Evolutionary conservation across 2,329 filamentous ascomycete species (phyloP).

Genomic region (Fusarium continuum): DNA sequence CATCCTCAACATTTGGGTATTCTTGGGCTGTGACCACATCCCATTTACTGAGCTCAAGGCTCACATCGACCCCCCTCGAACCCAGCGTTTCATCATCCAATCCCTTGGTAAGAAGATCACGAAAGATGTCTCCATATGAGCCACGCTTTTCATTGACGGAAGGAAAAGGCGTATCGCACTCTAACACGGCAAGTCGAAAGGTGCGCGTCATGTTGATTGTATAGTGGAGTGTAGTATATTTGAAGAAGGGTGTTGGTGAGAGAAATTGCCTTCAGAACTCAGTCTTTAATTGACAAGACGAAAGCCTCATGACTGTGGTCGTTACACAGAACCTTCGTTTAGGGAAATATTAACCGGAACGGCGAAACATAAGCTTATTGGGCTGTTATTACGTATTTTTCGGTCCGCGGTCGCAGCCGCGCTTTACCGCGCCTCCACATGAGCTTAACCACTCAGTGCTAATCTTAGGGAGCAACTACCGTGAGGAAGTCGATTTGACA

Average conservation of each 20-base stretch:
- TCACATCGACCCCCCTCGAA: constrained; percentile 23
- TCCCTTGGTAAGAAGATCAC: constrained; percentile 41
- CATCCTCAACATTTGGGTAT: constrained; percentile 42
- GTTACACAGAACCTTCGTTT: constrained; percentile 8
- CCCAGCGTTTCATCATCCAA: constrained; percentile 35
- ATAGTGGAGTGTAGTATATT: not conserved
- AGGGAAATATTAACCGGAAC: constrained; percentile 15
- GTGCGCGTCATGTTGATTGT: constrained; percentile 33
- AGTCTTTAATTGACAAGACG: not conserved
- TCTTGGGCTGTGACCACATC: constrained; percentile 44
- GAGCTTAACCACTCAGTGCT: not conserved
- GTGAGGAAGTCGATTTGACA: not conserved
- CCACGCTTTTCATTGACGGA: constrained; percentile 40
- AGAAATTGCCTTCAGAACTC: not conserved
- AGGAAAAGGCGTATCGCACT: constrained; percentile 47
- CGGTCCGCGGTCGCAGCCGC: constrained; percentile 37
- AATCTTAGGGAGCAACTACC: not conserved
- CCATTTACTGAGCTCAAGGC: constrained; percentile 43
- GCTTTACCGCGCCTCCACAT: constrained; percentile 40
- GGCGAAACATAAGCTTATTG: constrained; percentile 39
- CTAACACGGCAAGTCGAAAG: constrained; percentile 44
- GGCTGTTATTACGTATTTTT: constrained; percentile 15
- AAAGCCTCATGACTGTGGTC: constrained; percentile 10
- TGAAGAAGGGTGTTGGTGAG: not conserved
- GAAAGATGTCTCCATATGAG: constrained; percentile 47